Percentiles rank a stretch among this genome's conserved stretches.
phyloP scores from a whole-genome alignment of 179 eudicot genomes.

The Heliamphora pulchella region DNA sequence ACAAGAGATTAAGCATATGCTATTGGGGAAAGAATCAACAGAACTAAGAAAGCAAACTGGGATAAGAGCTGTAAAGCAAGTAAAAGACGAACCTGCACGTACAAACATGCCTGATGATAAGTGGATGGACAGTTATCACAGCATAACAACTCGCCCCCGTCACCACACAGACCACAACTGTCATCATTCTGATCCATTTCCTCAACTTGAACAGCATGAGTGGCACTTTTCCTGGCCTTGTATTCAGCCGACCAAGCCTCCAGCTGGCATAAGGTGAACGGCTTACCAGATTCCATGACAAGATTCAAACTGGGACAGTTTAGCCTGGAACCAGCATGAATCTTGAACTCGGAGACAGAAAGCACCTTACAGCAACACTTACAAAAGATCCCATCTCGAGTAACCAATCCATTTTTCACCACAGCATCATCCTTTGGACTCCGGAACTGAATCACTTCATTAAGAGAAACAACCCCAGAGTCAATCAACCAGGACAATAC shows the following conservation, averaged over 20 bases:
- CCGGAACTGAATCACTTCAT: conserved; percentile 66
- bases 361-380: conserved; percentile 60
- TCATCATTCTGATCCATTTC: conserved; percentile 79
- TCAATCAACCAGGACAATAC: conserved; percentile 79
- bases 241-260: conserved; percentile 99
- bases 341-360: conserved; percentile 64
- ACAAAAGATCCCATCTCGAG: conserved; percentile 66
- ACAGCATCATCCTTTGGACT: conserved; percentile 58
- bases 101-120: conserved; percentile 79
- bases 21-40: background rate
- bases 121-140: conserved; percentile 98
- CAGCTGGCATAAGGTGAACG: conserved; percentile 68
- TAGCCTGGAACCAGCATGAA: conserved; percentile 66
- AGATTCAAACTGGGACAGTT: conserved; percentile 70
- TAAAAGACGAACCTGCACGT: conserved; percentile 54
- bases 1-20: background rate
- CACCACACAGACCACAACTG: conserved; percentile 93
- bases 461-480: conserved; percentile 43
- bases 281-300: conserved; percentile 75
- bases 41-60: conserved; percentile 4
- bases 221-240: conserved; percentile 57
- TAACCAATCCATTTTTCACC: conserved; percentile 66
- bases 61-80: conserved; percentile 18
- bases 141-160: conserved; percentile 86
- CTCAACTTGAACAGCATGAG: conserved; percentile 38